Evolutionary conservation across 305 asterid genomes (phyloP), one percentile per base, ranked within the genome.

Genomic region (Rubia tinctorum): DNA sequence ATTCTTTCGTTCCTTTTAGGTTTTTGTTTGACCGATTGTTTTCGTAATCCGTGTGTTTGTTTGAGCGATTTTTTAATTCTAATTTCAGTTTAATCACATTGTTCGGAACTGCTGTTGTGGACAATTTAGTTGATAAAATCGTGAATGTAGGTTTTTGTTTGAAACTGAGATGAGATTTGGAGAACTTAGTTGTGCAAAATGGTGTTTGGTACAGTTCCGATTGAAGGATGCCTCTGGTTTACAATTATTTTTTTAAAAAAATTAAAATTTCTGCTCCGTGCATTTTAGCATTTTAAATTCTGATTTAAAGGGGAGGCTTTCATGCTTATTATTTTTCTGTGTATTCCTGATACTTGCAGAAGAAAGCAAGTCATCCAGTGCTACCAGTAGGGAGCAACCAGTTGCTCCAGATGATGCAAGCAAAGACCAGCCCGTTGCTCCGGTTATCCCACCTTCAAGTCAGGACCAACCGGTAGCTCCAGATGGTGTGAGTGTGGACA

Each of bases 331-430:
- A 51, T 51, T 51, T 20, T 17, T 51, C 22, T 51, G 8, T 51
- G 22, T 53, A 8, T 53, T 53, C 17, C 59, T 53, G 22, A 53
- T 53, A 18, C 59, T 53, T 22, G 59, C 59, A 53, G 59, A 53
- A 5, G 59, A 53, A 17, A 53, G 23, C 59, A 53, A 53, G 59
- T 53, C 59, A 7, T 53, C 59, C 23, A 53, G 59, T 87, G 90
- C 40, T 83, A 91, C n/a, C 8, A 88, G 84, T 64, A 78, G 76
- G 69, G 92, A 85, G 66, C 91, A 88, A 76, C 89, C 89, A 22
- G 82, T 81, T 75, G 92, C 85, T 78, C 89, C 88, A 17, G 80
- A 81, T 71, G 42, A 78, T 73, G 80, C 96, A 22, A 73, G 88
- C 25, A 6, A 22, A 9, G 59, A 53, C 23, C 59, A 53, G 18